Evolutionary conservation across 2,329 filamentous ascomycete species (phyloP).

Genomic region (Hypoxylon sp.): DNA sequence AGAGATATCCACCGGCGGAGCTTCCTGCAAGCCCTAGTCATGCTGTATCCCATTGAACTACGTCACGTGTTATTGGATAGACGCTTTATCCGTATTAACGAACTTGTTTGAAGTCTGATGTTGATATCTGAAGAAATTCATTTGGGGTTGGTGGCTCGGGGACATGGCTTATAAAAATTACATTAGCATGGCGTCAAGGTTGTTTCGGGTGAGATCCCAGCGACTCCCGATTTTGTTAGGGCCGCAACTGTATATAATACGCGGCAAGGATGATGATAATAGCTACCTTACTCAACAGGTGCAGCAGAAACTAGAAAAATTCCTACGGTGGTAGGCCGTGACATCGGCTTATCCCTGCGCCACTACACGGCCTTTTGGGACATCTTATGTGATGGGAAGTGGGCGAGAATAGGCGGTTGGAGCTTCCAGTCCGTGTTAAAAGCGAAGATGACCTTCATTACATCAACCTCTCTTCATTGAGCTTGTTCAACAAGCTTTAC

Average conservation of each 20-base stretch:
- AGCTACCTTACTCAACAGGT: neutral
- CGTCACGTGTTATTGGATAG: neutral
- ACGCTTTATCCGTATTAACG: neutral
- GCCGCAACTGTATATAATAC: neutral
- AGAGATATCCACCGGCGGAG: constrained; percentile 13
- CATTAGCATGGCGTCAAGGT: constrained; percentile 9
- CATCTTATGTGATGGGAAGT: too few species aligned
- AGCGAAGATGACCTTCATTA: too few species aligned
- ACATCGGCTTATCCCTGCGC: too few species aligned
- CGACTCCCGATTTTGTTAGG: neutral
- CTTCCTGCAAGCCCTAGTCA: constrained; percentile 16
- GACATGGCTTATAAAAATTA: neutral
- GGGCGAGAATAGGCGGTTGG: too few species aligned
- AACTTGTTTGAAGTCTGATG: neutral
- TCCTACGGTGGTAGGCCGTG: too few species aligned
- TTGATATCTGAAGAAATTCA: neutral
- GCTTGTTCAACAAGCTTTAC: too few species aligned
- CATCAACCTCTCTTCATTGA: too few species aligned
- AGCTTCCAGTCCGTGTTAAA: too few species aligned
- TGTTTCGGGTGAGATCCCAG: neutral
- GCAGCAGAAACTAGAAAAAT: too few species aligned
- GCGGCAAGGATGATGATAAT: neutral
- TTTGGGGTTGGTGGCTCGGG: neutral
- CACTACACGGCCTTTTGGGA: too few species aligned
- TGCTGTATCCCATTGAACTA: neutral